Conservation (phyloP, 179 eudicot species). For the Silene vulgaris region DNA sequence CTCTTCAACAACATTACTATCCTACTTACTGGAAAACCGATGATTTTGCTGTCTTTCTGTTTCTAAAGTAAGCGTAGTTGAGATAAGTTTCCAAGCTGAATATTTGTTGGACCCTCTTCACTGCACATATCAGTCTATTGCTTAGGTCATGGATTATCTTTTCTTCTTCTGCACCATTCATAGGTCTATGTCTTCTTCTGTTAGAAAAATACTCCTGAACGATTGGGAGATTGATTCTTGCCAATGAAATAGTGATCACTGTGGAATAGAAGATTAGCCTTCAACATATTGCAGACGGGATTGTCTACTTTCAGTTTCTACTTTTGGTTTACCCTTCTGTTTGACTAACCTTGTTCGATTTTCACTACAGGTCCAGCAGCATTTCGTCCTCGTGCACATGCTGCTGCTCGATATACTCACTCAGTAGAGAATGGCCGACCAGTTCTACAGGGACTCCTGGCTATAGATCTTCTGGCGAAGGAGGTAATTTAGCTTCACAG, state of each 20-base stretch:
- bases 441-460: slow-evolving; percentile 84
- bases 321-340: not conserved
- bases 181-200: not conserved
- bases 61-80: slow-evolving; percentile 1
- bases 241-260: not conserved
- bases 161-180: not conserved
- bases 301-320: not conserved
- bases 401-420: slow-evolving; percentile 56
- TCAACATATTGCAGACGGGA: not conserved
- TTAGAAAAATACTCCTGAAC: not conserved
- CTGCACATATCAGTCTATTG: not conserved
- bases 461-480: slow-evolving; percentile 85
- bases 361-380: slow-evolving; percentile 87
- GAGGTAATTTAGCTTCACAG: slow-evolving; percentile 50
- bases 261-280: not conserved
- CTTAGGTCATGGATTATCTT: not conserved
- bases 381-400: slow-evolving; percentile 91
- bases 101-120: slow-evolving; percentile 4
- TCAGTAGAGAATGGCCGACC: slow-evolving; percentile 88
- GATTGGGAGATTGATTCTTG: not conserved
- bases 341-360: slow-evolving; percentile 7
- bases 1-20: not conserved
- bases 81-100: not conserved
- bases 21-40: not conserved
- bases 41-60: slow-evolving; percentile 8